phyloP scores from a whole-genome alignment of 345 rosid species.

The Acer saccharum region DNA sequence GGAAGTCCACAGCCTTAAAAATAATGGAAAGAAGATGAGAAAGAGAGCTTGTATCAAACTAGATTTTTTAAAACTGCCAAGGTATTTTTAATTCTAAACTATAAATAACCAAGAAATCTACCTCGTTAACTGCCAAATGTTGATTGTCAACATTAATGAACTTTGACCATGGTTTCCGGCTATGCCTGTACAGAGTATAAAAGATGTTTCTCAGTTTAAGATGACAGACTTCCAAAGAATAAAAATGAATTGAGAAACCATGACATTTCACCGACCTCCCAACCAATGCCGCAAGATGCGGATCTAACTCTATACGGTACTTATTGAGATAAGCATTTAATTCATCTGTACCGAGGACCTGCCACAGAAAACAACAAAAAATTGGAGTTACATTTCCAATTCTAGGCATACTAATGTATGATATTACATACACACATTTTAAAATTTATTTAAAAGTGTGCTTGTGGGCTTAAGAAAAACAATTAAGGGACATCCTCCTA shows the following conservation, averaged over 20 bases:
- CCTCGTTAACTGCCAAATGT: conserved; percentile 94
- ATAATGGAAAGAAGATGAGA: neutral
- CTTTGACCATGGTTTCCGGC: conserved; percentile 91
- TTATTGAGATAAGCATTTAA: conserved; percentile 73
- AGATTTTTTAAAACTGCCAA: neutral
- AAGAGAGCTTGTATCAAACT: conserved; percentile 1
- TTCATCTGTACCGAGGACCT: conserved; percentile 97
- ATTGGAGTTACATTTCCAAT: neutral
- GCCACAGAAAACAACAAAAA: conserved; percentile 13
- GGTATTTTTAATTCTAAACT: neutral
- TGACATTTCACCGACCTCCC: conserved; percentile 59
- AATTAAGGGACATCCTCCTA: neutral
- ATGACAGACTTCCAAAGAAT: neutral
- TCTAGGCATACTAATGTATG: conserved; percentile 3
- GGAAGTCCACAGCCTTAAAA: conserved; percentile 85
- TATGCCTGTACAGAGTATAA: conserved; percentile 55
- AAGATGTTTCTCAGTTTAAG: conserved; percentile 5
- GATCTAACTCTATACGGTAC: conserved; percentile 91
- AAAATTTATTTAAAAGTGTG: neutral
- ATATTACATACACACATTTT: neutral
- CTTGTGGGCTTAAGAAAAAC: neutral
- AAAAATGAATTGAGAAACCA: neutral
- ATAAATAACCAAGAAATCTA: conserved; percentile 28
- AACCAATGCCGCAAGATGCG: conserved; percentile 83
- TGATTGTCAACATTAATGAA: conserved; percentile 87